Conservation (phyloP, 2,329 filamentous ascomycete genomes). For the Hirsutella thompsonii region DNA sequence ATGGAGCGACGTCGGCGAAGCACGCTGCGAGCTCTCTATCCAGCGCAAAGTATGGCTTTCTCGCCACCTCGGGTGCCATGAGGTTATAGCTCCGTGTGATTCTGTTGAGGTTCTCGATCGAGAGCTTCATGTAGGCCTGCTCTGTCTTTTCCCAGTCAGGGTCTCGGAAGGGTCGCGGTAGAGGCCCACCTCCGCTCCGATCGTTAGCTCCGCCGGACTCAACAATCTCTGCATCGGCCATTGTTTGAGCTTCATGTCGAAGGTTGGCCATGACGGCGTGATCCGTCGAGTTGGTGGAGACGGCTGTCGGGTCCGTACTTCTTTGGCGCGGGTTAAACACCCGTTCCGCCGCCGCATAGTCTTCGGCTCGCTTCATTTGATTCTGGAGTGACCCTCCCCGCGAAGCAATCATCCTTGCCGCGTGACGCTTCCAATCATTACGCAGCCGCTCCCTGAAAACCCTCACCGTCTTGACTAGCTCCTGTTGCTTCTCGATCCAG, state of each 20-base stretch:
- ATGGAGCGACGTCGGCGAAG: conserved; percentile 75
- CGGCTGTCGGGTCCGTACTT: conserved; percentile 28
- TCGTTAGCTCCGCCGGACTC: background rate
- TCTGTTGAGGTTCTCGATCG: conserved; percentile 65
- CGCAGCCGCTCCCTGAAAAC: conserved; percentile 64
- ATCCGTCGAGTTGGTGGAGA: conserved; percentile 32
- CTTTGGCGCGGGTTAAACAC: conserved; percentile 43
- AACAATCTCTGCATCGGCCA: conserved; percentile 4
- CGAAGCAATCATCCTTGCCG: conserved; percentile 64
- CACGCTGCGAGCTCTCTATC: conserved; percentile 71
- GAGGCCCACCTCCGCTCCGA: too few species aligned
- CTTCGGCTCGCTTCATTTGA: conserved; percentile 59
- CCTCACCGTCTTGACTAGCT: conserved; percentile 55
- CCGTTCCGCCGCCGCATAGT: conserved; percentile 64
- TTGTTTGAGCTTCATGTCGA: conserved; percentile 17
- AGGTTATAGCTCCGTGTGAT: conserved; percentile 85
- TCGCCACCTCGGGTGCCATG: conserved; percentile 82
- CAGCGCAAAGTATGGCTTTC: conserved; percentile 82
- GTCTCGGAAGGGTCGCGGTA: conserved; percentile 61
- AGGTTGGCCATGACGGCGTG: conserved; percentile 29
- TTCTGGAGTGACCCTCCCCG: conserved; percentile 61
- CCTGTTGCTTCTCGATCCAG: conserved; percentile 98
- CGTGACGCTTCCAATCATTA: conserved; percentile 75
- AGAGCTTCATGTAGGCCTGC: conserved; percentile 59
- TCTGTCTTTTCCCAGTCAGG: conserved; percentile 62